phyloP scores from a whole-genome alignment of 2,329 filamentous ascomycete genomes.

The Herpotrichia juniperi region DNA sequence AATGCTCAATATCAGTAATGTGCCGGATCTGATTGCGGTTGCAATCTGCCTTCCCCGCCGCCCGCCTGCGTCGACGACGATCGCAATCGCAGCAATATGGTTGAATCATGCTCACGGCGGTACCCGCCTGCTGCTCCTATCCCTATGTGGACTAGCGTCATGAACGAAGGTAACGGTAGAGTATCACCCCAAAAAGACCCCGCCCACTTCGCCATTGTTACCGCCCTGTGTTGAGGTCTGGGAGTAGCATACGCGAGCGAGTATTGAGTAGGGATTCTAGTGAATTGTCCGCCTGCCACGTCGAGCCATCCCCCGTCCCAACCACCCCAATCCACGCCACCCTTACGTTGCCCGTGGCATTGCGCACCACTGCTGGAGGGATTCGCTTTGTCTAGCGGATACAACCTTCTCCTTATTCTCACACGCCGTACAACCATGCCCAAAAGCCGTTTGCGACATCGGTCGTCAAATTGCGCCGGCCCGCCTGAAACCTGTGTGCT shows the following conservation, averaged over 20 bases:
- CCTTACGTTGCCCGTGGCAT: conserved; percentile 34
- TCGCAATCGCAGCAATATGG: conserved; percentile 23
- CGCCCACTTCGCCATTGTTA: conserved; percentile 32
- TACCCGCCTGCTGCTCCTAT: conserved; percentile 13
- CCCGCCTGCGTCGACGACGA: not conserved
- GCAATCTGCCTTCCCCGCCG: conserved; percentile 3
- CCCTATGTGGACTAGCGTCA: conserved; percentile 23
- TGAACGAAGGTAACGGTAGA: conserved; percentile 40
- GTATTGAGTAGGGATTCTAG: not conserved
- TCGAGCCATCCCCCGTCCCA: conserved; percentile 7
- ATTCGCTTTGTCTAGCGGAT: conserved; percentile 44
- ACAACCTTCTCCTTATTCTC: conserved; percentile 45
- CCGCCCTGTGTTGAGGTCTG: conserved; percentile 19
- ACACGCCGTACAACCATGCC: conserved; percentile 48
- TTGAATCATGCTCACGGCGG: conserved; percentile 29
- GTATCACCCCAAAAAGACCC: conserved; percentile 33
- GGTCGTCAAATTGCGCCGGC: conserved; percentile 41
- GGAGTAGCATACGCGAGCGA: conserved; percentile 1
- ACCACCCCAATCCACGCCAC: conserved; percentile 19
- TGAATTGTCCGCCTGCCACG: not conserved
- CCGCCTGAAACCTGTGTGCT: conserved; percentile 38
- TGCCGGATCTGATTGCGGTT: conserved; percentile 18
- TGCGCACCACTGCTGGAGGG: conserved; percentile 33
- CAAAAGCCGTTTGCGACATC: conserved; percentile 46
- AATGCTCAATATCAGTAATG: conserved; percentile 11